Evolutionary conservation across 768 basidiomycete species (phyloP), one percentile per base, ranked within the genome.

Genomic region (Agrocybe praecox): DNA sequence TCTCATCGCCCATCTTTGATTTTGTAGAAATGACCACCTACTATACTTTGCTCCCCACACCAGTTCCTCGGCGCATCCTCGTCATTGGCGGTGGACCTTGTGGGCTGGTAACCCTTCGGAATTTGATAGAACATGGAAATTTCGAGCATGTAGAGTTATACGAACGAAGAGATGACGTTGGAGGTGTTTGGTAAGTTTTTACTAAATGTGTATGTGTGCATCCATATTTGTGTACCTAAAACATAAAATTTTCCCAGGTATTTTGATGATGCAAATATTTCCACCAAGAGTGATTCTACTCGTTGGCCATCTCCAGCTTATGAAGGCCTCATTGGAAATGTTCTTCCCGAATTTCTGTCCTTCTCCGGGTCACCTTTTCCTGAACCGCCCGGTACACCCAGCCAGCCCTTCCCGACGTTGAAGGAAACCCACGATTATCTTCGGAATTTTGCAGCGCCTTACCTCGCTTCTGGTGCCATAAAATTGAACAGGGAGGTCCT

Each of bases 221-320:
- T 26, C 12, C 24, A 29, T 45, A 8, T 36, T 44, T 46, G 26
- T 47, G 42, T 23, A 8, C 29, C 56, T n/a, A 49, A 18, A 6
- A 18, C 12, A 42, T 23, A 48, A 19, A n/a, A 43, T 22, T 26
- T 52, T 10, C 17, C 9, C 44, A 76, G 76, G 75, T 66, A 74
- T 57, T 58, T 74, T 15, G 72, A 75, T 42, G 64, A 69, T 26
- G 63, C 59, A 6, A 9, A 66, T 23, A 58, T 22, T 45, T 7
- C 53, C 23, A n/a, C 26, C 43, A 24, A 21, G n/a, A 14, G 52
- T 40, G 46, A 46, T n/a, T 12, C 12, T 40, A 72, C 73, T 2
- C 67, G 68, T 21, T 83, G 81, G 82, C 70, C 75, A 0, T 77
- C 80, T 7, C 78, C 80, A 1, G 78, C 80, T 0, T 83, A 84